Evolutionary conservation across 768 basidiomycete species (phyloP).

Genomic region (Paxillus rubicundulus): DNA sequence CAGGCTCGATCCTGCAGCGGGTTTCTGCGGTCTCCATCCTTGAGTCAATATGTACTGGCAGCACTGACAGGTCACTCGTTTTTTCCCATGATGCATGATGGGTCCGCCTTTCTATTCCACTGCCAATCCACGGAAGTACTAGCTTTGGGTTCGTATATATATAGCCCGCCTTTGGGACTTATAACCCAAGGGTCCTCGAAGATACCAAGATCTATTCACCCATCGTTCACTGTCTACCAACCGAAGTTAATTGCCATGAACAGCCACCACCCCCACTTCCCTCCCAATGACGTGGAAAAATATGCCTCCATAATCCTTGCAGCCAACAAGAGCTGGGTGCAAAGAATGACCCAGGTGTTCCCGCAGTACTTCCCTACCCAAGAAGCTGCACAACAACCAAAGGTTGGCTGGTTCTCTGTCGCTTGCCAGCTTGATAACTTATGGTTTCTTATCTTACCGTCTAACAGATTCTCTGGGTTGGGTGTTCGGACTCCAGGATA

Average conservation of each 20-base stretch:
- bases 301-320: conserved; percentile 1
- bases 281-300: neutral
- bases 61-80: too few species aligned
- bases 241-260: neutral
- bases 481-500: conserved; percentile 83
- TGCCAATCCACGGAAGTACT: too few species aligned
- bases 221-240: neutral
- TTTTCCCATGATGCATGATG: too few species aligned
- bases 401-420: conserved; percentile 8
- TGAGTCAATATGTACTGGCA: too few species aligned
- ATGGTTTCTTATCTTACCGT: neutral
- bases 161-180: too few species aligned
- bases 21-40: too few species aligned
- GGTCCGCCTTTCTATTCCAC: too few species aligned
- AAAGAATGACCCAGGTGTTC: conserved; percentile 18
- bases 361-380: conserved; percentile 22
- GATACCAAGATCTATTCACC: too few species aligned
- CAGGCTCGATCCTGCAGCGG: too few species aligned
- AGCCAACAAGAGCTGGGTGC: conserved; percentile 19
- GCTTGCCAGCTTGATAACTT: neutral
- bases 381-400: conserved; percentile 13
- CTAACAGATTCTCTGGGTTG: conserved; percentile 72
- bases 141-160: too few species aligned
- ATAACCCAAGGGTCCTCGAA: too few species aligned
- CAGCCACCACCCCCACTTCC: neutral